These are phyloP conservation scores for Neoscytalidium dimidiatum DNA, from an alignment of 2,329 filamentous ascomycete species.

Conservation along the genomic window DNA sequence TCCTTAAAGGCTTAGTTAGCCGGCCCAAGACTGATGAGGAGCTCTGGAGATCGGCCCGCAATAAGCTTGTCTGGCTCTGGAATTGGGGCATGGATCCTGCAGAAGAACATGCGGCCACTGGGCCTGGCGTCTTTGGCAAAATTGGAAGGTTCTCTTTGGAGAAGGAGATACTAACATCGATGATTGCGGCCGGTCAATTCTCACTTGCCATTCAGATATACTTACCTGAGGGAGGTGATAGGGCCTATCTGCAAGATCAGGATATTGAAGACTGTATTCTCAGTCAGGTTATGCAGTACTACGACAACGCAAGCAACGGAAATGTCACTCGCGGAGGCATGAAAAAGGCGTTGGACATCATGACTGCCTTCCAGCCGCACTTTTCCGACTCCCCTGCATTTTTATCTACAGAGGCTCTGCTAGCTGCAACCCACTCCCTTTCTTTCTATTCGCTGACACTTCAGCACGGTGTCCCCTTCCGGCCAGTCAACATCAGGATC, in stretches of 20 bases:
- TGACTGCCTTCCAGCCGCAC: slow-evolving; percentile 64
- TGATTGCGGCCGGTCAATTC: slow-evolving; percentile 49
- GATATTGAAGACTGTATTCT: slow-evolving; percentile 62
- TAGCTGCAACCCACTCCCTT: slow-evolving; percentile 72
- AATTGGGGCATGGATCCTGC: slow-evolving; percentile 63
- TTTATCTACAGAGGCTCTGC: slow-evolving; percentile 62
- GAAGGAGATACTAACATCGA: slow-evolving; percentile 67
- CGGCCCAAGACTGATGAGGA: slow-evolving; percentile 61
- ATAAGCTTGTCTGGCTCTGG: slow-evolving; percentile 71
- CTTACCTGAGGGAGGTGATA: slow-evolving; percentile 58
- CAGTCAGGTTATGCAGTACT: slow-evolving; percentile 65
- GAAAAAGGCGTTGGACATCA: slow-evolving; percentile 75
- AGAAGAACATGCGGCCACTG: slow-evolving; percentile 36
- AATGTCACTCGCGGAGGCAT: slow-evolving; percentile 75
- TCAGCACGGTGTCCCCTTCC: slow-evolving; percentile 78
- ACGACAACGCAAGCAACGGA: slow-evolving; percentile 81
- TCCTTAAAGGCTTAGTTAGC: slow-evolving; percentile 58
- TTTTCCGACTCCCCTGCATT: slow-evolving; percentile 56
- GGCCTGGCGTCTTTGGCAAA: slow-evolving; percentile 57
- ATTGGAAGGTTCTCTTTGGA: slow-evolving; percentile 66
- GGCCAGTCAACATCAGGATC: slow-evolving; percentile 75
- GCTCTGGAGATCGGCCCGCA: slow-evolving; percentile 62
- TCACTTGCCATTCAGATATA: slow-evolving; percentile 58
- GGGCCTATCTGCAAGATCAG: slow-evolving; percentile 52
- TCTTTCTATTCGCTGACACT: slow-evolving; percentile 76